These are phyloP conservation scores for Camellia oleifera DNA, from an alignment of 179 eudicot genomes.

Conservation along the genomic window DNA sequence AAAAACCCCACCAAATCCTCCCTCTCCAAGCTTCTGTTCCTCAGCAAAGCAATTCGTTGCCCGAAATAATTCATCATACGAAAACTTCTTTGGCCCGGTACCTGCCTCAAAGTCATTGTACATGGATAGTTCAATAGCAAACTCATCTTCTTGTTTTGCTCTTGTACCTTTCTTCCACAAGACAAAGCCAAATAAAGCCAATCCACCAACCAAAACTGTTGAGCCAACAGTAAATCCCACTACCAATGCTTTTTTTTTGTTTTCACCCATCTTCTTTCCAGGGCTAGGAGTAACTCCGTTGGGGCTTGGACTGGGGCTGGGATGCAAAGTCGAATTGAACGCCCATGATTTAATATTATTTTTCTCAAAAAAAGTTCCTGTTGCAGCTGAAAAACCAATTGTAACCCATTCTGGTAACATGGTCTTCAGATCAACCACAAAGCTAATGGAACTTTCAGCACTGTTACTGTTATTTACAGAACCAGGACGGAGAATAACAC, in stretches of 20 bases:
- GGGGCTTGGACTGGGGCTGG: background rate
- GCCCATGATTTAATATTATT: constrained; percentile 39
- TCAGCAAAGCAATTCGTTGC: constrained; percentile 23
- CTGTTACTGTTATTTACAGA: constrained; percentile 1
- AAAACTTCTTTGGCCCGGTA: constrained; percentile 19
- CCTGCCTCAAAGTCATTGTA: constrained; percentile 8
- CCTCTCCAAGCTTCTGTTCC: constrained; percentile 25
- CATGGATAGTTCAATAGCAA: background rate
- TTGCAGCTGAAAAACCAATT: constrained; percentile 54
- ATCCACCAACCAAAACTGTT: background rate
- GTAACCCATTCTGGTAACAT: constrained; percentile 32
- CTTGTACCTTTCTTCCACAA: background rate
- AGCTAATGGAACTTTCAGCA: constrained; percentile 2
- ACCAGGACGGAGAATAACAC: constrained; percentile 30
- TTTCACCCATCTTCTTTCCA: background rate
- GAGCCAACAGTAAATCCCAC: background rate
- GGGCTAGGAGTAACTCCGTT: too few relatives aligned
- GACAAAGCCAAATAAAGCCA: background rate
- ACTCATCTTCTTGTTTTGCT: background rate
- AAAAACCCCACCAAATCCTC: constrained; percentile 32
- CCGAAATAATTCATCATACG: constrained; percentile 10
- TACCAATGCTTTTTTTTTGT: background rate
- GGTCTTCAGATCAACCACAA: constrained; percentile 31
- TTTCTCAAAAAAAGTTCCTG: constrained; percentile 25
- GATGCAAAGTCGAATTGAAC: constrained; percentile 30